These are phyloP conservation scores for Papilionanthe hybrid DNA, from an alignment of 116 monocot species.

Conservation along the genomic window DNA sequence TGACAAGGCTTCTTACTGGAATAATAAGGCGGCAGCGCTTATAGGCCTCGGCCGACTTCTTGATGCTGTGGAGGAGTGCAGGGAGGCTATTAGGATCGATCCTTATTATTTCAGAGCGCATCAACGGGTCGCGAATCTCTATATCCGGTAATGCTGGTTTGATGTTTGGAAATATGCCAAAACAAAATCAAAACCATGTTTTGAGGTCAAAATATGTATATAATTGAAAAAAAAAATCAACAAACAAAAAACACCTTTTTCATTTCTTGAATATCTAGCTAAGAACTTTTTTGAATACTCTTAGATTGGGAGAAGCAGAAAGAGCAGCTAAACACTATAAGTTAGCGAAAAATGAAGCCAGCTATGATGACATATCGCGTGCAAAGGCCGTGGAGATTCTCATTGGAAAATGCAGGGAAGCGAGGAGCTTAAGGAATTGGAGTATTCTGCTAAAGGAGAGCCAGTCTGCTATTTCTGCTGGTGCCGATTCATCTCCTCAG, in stretches of 20 bases:
- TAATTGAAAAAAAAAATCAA: too few species aligned
- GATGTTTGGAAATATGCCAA: neutral
- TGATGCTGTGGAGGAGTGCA: constrained; percentile 53
- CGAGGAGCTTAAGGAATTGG: constrained; percentile 42
- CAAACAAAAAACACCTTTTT: too few species aligned
- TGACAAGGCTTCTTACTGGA: constrained; percentile 47
- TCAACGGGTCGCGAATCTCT: constrained; percentile 47
- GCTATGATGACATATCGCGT: constrained; percentile 11
- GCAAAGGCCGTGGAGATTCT: constrained; percentile 14
- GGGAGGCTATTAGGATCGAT: constrained; percentile 59
- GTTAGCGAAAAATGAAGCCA: constrained; percentile 34
- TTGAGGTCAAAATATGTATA: too few species aligned
- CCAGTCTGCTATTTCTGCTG: constrained; percentile 30
- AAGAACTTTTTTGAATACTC: neutral
- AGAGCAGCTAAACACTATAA: constrained; percentile 51
- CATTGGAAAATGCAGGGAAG: constrained; percentile 36
- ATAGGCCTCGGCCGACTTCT: constrained; percentile 43
- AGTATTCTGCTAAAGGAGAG: constrained; percentile 25
- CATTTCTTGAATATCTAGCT: neutral
- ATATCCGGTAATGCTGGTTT: constrained; percentile 37
- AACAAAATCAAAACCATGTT: too few species aligned
- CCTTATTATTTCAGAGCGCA: constrained; percentile 57
- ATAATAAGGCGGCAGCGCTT: constrained; percentile 70
- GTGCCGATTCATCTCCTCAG: constrained; percentile 64
- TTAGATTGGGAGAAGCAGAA: constrained; percentile 51